Base-by-base conservation (phyloP, 768 basidiomycete genomes). In the Leccinum rimulosum region DNA sequence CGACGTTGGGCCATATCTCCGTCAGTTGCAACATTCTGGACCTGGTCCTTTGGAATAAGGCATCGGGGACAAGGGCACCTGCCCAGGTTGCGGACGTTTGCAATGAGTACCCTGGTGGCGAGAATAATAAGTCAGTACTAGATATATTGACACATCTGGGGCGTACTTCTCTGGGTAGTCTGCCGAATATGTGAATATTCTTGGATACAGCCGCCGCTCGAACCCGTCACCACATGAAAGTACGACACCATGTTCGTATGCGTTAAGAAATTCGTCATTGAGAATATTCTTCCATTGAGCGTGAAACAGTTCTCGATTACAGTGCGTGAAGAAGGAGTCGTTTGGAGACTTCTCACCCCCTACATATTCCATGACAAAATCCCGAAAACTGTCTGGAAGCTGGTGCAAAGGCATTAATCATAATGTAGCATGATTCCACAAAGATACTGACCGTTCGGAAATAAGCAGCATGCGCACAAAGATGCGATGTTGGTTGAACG, bases 391-490 rank as follows among this genome's bases (percentile, higher is more conserved):
- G 47, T 48, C 47, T 15, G 47, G 47, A 1, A 48, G 9, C 47
- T 48, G 47, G n/a, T 48, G 19, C 47, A 25, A 27, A 6, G 2
- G 10, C 19, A 3, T 35, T 7, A 31, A 33, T n/a, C n/a, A n/a
- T n/a, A n/a, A n/a, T n/a, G n/a, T n/a, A n/a, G n/a, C n/a, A n/a
- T n/a, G n/a, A n/a, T n/a, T n/a, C n/a, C n/a, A n/a, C n/a, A n/a
- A 30, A 31, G n/a, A 48, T 14, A 53, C 43, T 50, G 19, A 49
- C 57, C 38, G 19, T 56, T 36, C 51, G 57, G 15, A 67, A 54
- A 54, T 66, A 67, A 3, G 63, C 58, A 1, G 56, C 48, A 38
- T 64, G 62, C 31, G 55, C 22, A 54, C 66, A 54, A 14, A 56
- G 43, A 25, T 61, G 38, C 11, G 43, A 47, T 1, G 52, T 57